These are phyloP conservation scores for Alopecurus myosuroides DNA, from an alignment of 176 grass and related monocot genomes.

Conservation along the genomic window DNA sequence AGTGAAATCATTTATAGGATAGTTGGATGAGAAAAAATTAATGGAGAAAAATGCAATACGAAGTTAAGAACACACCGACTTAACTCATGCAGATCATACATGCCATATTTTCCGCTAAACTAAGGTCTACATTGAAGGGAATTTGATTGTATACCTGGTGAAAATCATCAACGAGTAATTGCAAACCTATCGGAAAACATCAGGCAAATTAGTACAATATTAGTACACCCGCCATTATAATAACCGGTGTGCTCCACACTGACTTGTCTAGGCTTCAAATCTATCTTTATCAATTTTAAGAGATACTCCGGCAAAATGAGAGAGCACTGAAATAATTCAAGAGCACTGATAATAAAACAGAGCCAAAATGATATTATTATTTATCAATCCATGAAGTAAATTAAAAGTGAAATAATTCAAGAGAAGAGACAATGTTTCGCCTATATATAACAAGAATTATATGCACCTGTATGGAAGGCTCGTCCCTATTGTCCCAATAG, in stretches of 20 bases:
- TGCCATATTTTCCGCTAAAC: constrained; percentile 88
- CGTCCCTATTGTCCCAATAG: constrained; percentile 93
- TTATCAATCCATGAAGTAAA: neutral
- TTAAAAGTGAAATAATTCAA: neutral
- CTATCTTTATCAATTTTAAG: constrained; percentile 70
- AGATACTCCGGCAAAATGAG: constrained; percentile 65
- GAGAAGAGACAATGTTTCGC: neutral
- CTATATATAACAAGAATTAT: neutral
- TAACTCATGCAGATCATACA: constrained; percentile 92
- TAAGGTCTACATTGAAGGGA: constrained; percentile 84
- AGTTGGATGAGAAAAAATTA: too few relatives aligned
- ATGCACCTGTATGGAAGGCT: constrained; percentile 79
- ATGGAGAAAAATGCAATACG: too few relatives aligned
- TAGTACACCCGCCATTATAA: constrained; percentile 83
- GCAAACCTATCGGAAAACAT: constrained; percentile 68
- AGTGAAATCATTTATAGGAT: too few relatives aligned
- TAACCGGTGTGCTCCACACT: constrained; percentile 68
- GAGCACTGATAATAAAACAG: constrained; percentile 36
- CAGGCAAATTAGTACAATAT: constrained; percentile 81
- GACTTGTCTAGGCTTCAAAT: constrained; percentile 80
- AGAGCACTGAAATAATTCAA: too few relatives aligned
- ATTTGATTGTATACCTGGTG: constrained; percentile 87
- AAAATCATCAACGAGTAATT: constrained; percentile 83
- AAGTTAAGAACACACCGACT: too few relatives aligned
- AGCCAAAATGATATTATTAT: neutral